phyloP scores from a whole-genome alignment of 2,329 filamentous ascomycete genomes.

The Cercospora sp. region DNA sequence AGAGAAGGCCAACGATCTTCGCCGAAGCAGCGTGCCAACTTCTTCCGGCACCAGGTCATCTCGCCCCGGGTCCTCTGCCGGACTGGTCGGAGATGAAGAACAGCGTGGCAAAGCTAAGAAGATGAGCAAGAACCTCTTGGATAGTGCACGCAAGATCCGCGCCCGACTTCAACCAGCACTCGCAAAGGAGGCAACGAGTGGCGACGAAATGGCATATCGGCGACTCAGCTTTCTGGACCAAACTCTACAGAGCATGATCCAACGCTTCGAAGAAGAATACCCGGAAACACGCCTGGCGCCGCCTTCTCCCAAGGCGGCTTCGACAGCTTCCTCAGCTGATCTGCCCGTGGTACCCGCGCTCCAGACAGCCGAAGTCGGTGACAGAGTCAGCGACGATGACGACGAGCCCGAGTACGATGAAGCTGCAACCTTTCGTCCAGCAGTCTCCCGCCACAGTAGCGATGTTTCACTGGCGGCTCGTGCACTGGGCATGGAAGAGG shows the following conservation, averaged over 20 bases:
- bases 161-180: slow-evolving; percentile 80
- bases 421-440: slow-evolving; percentile 39
- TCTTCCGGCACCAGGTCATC: slow-evolving; percentile 50
- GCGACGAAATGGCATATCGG: slow-evolving; percentile 75
- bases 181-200: slow-evolving; percentile 68
- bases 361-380: slow-evolving; percentile 28
- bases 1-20: slow-evolving; percentile 63
- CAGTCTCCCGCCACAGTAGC: slow-evolving; percentile 60
- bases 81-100: slow-evolving; percentile 33
- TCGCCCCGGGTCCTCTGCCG: slow-evolving; percentile 33
- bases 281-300: slow-evolving; percentile 72
- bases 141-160: slow-evolving; percentile 86
- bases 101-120: slow-evolving; percentile 71
- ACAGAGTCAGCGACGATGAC: slow-evolving; percentile 36
- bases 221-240: slow-evolving; percentile 83
- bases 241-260: slow-evolving; percentile 87
- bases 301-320: slow-evolving; percentile 19
- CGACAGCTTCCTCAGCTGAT: slow-evolving; percentile 25
- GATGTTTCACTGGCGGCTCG: slow-evolving; percentile 69
- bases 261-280: slow-evolving; percentile 93
- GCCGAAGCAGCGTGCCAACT: slow-evolving; percentile 42
- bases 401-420: slow-evolving; percentile 38
- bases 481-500: slow-evolving; percentile 67
- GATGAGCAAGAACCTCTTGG: slow-evolving; percentile 87
- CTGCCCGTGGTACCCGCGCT: slow-evolving; percentile 20